phyloP scores from a whole-genome alignment of 2,329 filamentous ascomycete species.

The Botrytis aclada region DNA sequence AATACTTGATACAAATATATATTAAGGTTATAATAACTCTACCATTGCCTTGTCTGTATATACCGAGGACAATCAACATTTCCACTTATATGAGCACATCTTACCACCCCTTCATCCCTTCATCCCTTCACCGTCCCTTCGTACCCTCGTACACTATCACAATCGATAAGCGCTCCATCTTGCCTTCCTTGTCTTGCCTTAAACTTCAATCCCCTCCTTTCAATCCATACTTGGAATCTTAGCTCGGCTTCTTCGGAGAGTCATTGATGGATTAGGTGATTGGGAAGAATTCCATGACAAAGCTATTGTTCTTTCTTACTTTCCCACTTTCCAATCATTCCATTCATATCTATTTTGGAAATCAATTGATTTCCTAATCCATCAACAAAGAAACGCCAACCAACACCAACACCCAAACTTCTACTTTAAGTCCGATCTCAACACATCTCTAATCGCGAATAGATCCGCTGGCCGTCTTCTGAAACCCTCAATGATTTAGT shows the following conservation, averaged over 20 bases:
- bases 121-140: background rate
- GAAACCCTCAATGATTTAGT: conserved; percentile 14
- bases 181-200: background rate
- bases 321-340: background rate
- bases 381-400: background rate
- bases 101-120: background rate
- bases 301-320: conserved; percentile 1
- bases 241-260: conserved; percentile 16
- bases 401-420: background rate
- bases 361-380: background rate
- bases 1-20: background rate
- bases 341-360: background rate
- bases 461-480: conserved; percentile 15
- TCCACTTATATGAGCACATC: background rate
- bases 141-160: background rate
- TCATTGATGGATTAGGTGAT: background rate
- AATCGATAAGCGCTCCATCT: conserved; percentile 1
- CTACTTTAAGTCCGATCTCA: background rate
- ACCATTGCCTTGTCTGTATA: no score
- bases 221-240: background rate
- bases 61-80: background rate
- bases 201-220: background rate
- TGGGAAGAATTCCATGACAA: background rate
- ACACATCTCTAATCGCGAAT: background rate
- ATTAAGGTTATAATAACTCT: background rate